Conservation (phyloP, 495 filamentous ascomycete species). For the Aspergillus bridgeri region DNA sequence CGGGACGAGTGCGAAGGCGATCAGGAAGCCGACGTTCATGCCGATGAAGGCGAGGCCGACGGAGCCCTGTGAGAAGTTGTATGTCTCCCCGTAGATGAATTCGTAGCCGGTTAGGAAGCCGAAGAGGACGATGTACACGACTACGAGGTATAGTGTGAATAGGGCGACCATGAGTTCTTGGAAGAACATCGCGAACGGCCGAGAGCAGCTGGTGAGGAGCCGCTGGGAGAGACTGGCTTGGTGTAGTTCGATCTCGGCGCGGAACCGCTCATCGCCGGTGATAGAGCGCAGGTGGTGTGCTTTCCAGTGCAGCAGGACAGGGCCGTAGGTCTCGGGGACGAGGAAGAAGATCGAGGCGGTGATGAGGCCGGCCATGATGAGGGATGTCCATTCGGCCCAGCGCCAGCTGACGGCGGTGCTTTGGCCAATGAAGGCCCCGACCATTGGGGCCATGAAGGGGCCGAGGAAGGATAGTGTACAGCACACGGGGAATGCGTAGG, state of each 20-base stretch:
- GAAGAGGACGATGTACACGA: slow-evolving; percentile 61
- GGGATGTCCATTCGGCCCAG: slow-evolving; percentile 46
- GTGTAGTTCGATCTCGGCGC: slow-evolving; percentile 35
- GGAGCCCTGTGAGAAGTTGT: slow-evolving; percentile 46
- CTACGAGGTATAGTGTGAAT: slow-evolving; percentile 52
- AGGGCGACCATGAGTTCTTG: slow-evolving; percentile 42
- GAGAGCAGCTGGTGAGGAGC: slow-evolving; percentile 29
- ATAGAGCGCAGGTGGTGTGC: slow-evolving; percentile 37
- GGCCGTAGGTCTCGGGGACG: slow-evolving; percentile 46
- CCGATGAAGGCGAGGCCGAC: slow-evolving; percentile 53
- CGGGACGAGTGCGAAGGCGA: slow-evolving; percentile 43
- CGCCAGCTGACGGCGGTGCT: slow-evolving; percentile 26
- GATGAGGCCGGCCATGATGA: slow-evolving; percentile 38
- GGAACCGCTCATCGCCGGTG: slow-evolving; percentile 39
- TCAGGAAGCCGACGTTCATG: slow-evolving; percentile 51
- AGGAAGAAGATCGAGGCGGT: slow-evolving; percentile 35
- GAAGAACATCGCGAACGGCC: slow-evolving; percentile 37
- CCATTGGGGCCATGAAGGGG: slow-evolving; percentile 38
- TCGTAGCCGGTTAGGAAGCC: slow-evolving; percentile 58
- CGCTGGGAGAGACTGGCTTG: slow-evolving; percentile 23
- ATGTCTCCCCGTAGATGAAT: slow-evolving; percentile 55
- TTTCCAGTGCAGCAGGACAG: slow-evolving; percentile 45
- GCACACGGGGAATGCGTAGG: slow-evolving; percentile 42
- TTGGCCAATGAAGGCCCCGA: slow-evolving; percentile 39
- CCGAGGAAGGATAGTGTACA: slow-evolving; percentile 34